phyloP scores from a whole-genome alignment of 2,329 filamentous ascomycete genomes.

The Balansia obtecta region DNA sequence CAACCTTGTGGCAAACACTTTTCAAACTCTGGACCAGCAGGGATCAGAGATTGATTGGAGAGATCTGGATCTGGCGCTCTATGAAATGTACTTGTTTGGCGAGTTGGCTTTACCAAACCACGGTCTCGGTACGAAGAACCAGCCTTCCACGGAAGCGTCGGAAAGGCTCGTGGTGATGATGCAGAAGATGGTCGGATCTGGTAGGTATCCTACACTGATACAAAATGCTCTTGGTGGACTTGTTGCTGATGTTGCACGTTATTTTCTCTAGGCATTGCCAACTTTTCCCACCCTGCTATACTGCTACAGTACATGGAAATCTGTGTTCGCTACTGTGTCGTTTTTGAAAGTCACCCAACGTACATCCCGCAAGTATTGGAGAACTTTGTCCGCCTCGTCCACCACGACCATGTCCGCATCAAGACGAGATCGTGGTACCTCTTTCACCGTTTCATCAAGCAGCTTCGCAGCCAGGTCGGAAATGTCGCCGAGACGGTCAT shows the following conservation, averaged over 20 bases:
- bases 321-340: slow-evolving; percentile 82
- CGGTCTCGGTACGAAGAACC: slow-evolving; percentile 74
- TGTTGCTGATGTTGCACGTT: background rate
- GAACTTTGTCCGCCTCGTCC: slow-evolving; percentile 81
- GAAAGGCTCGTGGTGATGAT: slow-evolving; percentile 85
- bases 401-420: slow-evolving; percentile 77
- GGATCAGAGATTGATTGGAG: slow-evolving; percentile 78
- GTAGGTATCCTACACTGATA: slow-evolving; percentile 33
- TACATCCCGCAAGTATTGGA: slow-evolving; percentile 81
- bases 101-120: slow-evolving; percentile 85
- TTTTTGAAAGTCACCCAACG: slow-evolving; percentile 75
- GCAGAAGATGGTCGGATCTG: slow-evolving; percentile 86
- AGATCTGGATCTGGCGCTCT: slow-evolving; percentile 82
- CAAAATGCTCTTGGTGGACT: background rate
- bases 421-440: slow-evolving; percentile 93
- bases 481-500: slow-evolving; percentile 88
- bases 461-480: slow-evolving; percentile 70
- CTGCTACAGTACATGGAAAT: slow-evolving; percentile 98
- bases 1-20: slow-evolving; percentile 76
- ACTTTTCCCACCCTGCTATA: slow-evolving; percentile 80
- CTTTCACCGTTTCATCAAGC: slow-evolving; percentile 85
- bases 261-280: slow-evolving; percentile 59
- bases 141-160: slow-evolving; percentile 65
- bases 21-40: slow-evolving; percentile 64
- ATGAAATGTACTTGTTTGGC: slow-evolving; percentile 94